These are phyloP conservation scores for Trichosanthes cucumerina DNA, from an alignment of 306 rosid species.

Conservation along the genomic window DNA sequence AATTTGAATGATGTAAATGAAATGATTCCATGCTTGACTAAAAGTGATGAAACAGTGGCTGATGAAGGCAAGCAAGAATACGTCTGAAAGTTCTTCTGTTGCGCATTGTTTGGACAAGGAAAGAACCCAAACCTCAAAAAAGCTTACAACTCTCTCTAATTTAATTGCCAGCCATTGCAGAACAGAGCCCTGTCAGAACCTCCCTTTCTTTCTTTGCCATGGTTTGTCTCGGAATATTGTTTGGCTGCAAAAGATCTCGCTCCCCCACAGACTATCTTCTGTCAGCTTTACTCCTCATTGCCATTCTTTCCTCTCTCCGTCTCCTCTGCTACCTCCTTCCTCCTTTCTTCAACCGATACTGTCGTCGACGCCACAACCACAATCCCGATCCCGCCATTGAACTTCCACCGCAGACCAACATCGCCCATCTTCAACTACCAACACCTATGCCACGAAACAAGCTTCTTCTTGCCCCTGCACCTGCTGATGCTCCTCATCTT, in stretches of 20 bases:
- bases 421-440: neutral
- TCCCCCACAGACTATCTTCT: slow-evolving; percentile 20
- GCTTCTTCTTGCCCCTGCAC: neutral
- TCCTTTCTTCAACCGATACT: slow-evolving; percentile 5
- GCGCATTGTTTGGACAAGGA: slow-evolving; percentile 2
- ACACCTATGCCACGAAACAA: neutral
- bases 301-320: slow-evolving; percentile 27
- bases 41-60: slow-evolving; percentile 7
- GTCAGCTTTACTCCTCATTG: slow-evolving; percentile 25
- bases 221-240: slow-evolving; percentile 31
- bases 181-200: neutral
- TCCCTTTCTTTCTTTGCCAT: slow-evolving; percentile 8
- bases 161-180: neutral
- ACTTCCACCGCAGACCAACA: neutral
- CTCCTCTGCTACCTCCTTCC: slow-evolving; percentile 17
- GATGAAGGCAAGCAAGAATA: slow-evolving; percentile 10
- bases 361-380: neutral
- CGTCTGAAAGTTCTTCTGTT: neutral
- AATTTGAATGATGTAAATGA: neutral
- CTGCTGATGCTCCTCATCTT: neutral
- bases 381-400: slow-evolving; percentile 7
- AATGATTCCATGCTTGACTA: slow-evolving; percentile 10
- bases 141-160: neutral
- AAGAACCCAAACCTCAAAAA: slow-evolving; percentile 1
- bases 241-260: slow-evolving; percentile 21